Conservation (phyloP, 768 basidiomycete species). For the Rubroboletus satanas region DNA sequence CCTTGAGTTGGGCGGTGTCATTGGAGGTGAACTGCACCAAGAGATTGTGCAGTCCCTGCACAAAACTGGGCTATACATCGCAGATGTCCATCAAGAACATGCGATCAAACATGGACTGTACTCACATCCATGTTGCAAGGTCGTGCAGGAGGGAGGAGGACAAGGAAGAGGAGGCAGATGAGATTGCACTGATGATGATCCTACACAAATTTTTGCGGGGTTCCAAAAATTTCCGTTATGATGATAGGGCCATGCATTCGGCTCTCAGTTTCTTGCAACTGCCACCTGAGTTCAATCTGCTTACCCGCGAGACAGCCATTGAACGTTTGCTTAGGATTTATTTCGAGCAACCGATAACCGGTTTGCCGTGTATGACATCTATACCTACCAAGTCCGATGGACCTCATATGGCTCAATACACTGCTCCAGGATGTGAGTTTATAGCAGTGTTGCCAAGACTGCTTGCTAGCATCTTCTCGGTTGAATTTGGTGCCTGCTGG, state of each 20-base stretch:
- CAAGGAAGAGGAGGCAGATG: conserved; percentile 28
- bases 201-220: conserved; percentile 54
- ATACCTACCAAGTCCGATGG: not conserved
- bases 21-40: conserved; percentile 77
- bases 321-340: not conserved
- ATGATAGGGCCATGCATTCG: too few species aligned
- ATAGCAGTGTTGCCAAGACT: too few species aligned
- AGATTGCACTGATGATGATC: conserved; percentile 26
- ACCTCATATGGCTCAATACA: not conserved
- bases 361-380: not conserved
- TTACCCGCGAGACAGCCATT: not conserved
- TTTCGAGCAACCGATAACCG: not conserved
- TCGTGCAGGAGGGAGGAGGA: conserved; percentile 25
- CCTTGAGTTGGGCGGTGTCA: conserved; percentile 86
- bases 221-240: conserved; percentile 36
- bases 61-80: conserved; percentile 55
- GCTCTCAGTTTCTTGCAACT: too few species aligned
- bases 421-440: not conserved
- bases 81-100: conserved; percentile 1
- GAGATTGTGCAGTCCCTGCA: conserved; percentile 79
- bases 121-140: conserved; percentile 31
- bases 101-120: not conserved
- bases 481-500: not conserved
- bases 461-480: not conserved
- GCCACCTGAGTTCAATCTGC: not conserved